Evolutionary conservation across 257 asterid genomes (phyloP), one percentile per base, ranked within the genome.

Genomic region (Fraxinus cuspidata): DNA sequence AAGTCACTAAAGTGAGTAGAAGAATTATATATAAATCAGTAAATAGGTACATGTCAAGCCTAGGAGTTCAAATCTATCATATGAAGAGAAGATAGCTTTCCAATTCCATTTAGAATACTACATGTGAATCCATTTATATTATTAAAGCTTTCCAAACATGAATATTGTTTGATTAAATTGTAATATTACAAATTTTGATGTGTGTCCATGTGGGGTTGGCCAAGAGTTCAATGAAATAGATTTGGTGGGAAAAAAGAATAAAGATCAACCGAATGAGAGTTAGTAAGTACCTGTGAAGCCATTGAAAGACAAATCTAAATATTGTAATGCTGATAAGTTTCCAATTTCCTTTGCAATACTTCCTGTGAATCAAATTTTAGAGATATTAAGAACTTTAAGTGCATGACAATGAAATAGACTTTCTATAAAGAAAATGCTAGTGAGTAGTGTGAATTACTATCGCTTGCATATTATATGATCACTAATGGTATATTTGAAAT

Each of bases 261-360:
- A 47, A 10, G 19, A n/a, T 25, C 8, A 6, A 3, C 31, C 35
- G 28, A 4, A 1, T 10, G n/a, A 21, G 11, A 1, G 23, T 49
- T 49, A 6, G 25, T 16, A 19, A 21, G 12, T 60, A 72, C 82
- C 82, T 27, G 82, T 71, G n/a, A 79, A 34, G 16, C 21, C 13
- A 38, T 65, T 79, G 9, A 11, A 10, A 10, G 12, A 37, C 9
- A 79, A 25, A 28, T 13, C 4, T 15, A 79, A 25, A 38, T 3
- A 21, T 27, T 44, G 35, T 13, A 64, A 65, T 18, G 21, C 58
- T 12, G 82, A 29, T 37, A 71, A 72, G 18, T 38, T 78, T 8
- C 49, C 60, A 23, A 71, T 53, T 2, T 19, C 66, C 25, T 4
- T 28, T 4, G 82, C 65, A 4, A 78, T 9, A 13, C 65, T 65